Evolutionary conservation across 495 filamentous ascomycete genomes (phyloP).

Genomic region (Penicillium silybi): DNA sequence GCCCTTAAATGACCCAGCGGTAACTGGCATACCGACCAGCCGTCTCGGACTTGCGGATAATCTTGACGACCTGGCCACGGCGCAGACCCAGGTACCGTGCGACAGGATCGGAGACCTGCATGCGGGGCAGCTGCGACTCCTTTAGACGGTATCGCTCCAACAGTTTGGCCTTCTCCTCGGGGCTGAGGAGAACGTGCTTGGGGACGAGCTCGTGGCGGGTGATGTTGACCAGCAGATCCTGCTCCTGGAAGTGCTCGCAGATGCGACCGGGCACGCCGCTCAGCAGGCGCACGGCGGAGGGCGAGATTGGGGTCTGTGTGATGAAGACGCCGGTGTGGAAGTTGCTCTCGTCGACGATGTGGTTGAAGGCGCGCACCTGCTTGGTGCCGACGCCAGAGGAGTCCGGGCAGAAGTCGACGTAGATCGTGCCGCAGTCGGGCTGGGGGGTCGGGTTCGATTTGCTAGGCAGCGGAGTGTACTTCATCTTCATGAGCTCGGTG

Average conservation of each 20-base stretch:
- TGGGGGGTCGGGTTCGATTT: constrained; percentile 59
- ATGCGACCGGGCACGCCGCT: constrained; percentile 74
- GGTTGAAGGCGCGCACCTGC: constrained; percentile 84
- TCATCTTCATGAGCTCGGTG: constrained; percentile 73
- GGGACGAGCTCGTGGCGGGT: constrained; percentile 96
- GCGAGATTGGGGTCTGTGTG: constrained; percentile 72
- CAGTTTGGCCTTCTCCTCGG: constrained; percentile 80
- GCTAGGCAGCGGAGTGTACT: constrained; percentile 68
- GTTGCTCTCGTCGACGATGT: constrained; percentile 69
- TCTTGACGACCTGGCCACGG: constrained; percentile 96
- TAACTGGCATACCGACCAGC: constrained; percentile 58
- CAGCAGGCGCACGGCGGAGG: constrained; percentile 64
- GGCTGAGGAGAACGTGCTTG: constrained; percentile 83
- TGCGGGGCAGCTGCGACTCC: constrained; percentile 93
- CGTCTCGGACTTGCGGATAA: constrained; percentile 75
- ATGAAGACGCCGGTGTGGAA: constrained; percentile 88
- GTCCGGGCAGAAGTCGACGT: constrained; percentile 85
- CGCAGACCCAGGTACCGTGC: constrained; percentile 87
- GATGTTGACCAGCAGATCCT: constrained; percentile 95
- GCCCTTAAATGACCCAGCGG: constrained; percentile 56
- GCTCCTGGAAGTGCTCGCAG: constrained; percentile 92
- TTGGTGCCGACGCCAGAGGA: constrained; percentile 72
- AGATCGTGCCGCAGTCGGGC: constrained; percentile 79
- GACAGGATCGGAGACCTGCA: constrained; percentile 86
- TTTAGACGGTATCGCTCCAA: constrained; percentile 88